Evolutionary conservation across 352 stramenopile species (phyloP), one percentile per base, ranked within the genome.

Genomic region (Elongisporangium anandrum): DNA sequence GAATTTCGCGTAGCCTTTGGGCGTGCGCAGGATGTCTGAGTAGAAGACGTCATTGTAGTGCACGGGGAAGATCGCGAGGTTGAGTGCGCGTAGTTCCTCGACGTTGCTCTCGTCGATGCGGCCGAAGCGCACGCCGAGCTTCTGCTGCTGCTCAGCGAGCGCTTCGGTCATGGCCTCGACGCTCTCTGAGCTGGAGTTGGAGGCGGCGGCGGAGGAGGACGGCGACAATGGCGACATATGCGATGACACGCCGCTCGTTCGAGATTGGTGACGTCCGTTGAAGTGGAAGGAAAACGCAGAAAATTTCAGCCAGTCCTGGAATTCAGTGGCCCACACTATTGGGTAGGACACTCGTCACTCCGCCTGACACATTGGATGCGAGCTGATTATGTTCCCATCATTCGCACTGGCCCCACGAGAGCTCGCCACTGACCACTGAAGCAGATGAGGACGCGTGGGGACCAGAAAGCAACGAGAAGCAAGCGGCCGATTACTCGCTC

Each of bases 31-130:
- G 29, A 98, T 80, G 56, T 97, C 89, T 34, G 73, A 71, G 77
- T 98, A 98, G 71, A 98, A 98, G 13, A 69, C 77, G 34, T 97
- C 76, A 65, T 91, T 91, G 75, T 98, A 98, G 24, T 81, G 68
- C 39, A 98, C 87, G 19, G 94, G 94, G 72, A 98, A 97, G 64
- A 95, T 95, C 39, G 81, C 67, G 51, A 83, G 56, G 63, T 98
- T 98, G 38, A 98, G 83, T 64, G 85, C 85, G 20, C 90, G 84
- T 38, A 98, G 75, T 61, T 92, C 66, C 29, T 82, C 65, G 19
- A 92, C 64, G 58, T 94, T 94, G 60, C 66, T 68, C 49, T 65
- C 72, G 54, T 79, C 74, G 50, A 94, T 85, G 19, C 68, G 63
- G 13, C 69, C 66, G 21, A 92, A 85, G 9, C 58, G 54, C n/a